Evolutionary conservation across 345 rosid genomes (phyloP).

Genomic region (Sisymbrium altissimum): DNA sequence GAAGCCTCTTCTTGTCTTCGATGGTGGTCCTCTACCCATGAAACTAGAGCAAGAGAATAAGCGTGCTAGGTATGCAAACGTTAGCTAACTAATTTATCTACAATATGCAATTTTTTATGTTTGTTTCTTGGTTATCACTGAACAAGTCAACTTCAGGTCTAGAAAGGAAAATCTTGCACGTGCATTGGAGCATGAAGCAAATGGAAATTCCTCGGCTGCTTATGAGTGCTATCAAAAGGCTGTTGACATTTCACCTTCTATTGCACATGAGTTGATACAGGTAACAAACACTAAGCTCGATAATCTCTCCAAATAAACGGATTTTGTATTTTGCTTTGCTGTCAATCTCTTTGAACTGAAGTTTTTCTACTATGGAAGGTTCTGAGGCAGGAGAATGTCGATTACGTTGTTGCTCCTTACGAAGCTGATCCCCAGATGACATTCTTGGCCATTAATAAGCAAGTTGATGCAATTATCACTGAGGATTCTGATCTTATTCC

Average conservation of each 20-base stretch:
- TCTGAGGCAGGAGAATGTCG: conserved; percentile 65
- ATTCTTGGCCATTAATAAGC: conserved; percentile 73
- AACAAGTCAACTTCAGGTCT: conserved; percentile 42
- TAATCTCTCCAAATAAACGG: background rate
- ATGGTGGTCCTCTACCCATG: conserved; percentile 92
- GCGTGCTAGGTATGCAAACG: conserved; percentile 70
- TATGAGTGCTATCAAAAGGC: conserved; percentile 94
- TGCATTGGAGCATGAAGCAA: conserved; percentile 78
- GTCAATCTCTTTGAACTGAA: background rate
- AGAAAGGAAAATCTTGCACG: conserved; percentile 87
- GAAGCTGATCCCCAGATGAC: conserved; percentile 99
- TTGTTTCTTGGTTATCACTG: background rate
- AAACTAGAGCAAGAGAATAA: conserved; percentile 96
- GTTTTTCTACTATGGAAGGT: conserved; percentile 47
- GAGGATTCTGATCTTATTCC: conserved; percentile 99
- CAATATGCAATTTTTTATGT: background rate
- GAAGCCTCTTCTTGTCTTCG: conserved; percentile 84
- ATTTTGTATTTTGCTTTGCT: background rate
- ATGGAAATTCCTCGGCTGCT: conserved; percentile 78
- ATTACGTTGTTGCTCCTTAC: conserved; percentile 85
- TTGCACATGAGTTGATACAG: conserved; percentile 81
- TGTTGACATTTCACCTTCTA: conserved; percentile 91
- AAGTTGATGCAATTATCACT: conserved; percentile 85
- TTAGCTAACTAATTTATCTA: background rate
- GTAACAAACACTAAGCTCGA: conserved; percentile 35